Base-by-base conservation (phyloP, 73 alveolate genomes). In the Loxodes magnus region DNA sequence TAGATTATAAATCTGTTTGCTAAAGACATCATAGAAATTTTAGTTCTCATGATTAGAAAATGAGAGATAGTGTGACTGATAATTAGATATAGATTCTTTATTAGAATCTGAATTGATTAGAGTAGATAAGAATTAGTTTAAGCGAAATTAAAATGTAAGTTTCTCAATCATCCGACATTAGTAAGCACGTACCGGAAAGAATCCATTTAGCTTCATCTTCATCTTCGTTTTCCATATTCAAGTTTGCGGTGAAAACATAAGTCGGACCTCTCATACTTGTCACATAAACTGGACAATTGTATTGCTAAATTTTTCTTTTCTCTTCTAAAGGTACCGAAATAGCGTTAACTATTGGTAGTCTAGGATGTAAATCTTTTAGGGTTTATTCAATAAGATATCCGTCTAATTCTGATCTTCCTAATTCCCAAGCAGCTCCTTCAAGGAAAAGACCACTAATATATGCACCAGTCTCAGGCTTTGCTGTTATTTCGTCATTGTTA, bases 401-500 rank as follows among this genome's bases (percentile, higher is more conserved):
- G 61, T 93, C 95, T 46, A 92, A 97, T 48, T 88, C 98, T 4
- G 64, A 56, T 58, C 96, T 92, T 37, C 99, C 98, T 12, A 73
- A 82, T 73, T 96, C 99, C 99, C 99, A 96, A 37, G 92, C 94
- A 29, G 99, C 99, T 12, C 99, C 99, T 77, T 96, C 99, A 49
- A 96, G 78, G 83, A 78, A 96, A 67, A 92, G 73, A 25, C 99
- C 98, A 42, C 93, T 96, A 34, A 96, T 81, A 65, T 90, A 90
- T 12, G 96, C 99, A 42, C 99, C 99, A 10, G 79, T 84, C 54
- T 82, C 98, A 51, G 99, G 97, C 9, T 73, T 69, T 44, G 87
- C 92, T 21, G 81, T 82, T 62, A 96, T 77, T 48, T 96, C 99
- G 25, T 88, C 94, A 36, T 78, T 67, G 38, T 84, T 91, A 67